Evolutionary conservation across 495 filamentous ascomycete genomes (phyloP).

Genomic region (Penicillium salamii): DNA sequence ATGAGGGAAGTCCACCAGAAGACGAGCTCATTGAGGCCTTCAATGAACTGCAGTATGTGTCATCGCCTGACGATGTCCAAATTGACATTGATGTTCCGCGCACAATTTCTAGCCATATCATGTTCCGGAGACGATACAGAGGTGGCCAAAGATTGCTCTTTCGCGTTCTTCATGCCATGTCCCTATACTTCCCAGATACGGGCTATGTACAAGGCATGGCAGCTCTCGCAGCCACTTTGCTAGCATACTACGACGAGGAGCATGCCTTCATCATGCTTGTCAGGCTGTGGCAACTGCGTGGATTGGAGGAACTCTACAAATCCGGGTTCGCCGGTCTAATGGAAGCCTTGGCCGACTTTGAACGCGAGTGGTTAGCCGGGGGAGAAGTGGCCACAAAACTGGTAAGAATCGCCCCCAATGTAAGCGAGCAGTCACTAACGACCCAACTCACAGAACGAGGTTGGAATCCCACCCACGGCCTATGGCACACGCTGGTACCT

Average conservation of each 20-base stretch:
- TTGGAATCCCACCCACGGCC: conserved; percentile 79
- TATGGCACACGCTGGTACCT: conserved; percentile 98
- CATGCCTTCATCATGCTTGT: conserved; percentile 92
- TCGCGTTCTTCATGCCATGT: conserved; percentile 86
- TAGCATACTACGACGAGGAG: conserved; percentile 97
- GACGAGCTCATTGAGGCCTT: conserved; percentile 68
- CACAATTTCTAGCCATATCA: conserved; percentile 93
- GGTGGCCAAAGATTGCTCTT: conserved; percentile 90
- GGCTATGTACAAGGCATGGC: conserved; percentile 99
- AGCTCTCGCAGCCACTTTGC: conserved; percentile 82
- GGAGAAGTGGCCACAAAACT: conserved; percentile 74
- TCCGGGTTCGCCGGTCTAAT: conserved; percentile 85
- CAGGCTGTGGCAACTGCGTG: conserved; percentile 83
- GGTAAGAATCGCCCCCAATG: conserved; percentile 47
- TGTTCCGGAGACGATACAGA: conserved; percentile 92
- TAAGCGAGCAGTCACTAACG: conserved; percentile 8
- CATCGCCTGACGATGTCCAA: conserved; percentile 88
- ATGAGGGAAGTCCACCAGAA: conserved; percentile 58
- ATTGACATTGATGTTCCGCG: conserved; percentile 97
- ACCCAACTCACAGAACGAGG: conserved; percentile 55
- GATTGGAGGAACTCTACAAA: conserved; percentile 79
- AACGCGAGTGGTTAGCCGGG: conserved; percentile 75
- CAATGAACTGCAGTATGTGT: conserved; percentile 64
- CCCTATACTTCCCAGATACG: conserved; percentile 83
- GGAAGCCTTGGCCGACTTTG: conserved; percentile 83